A percentile compares a stretch with the other conserved stretches of the same genome.
Evolutionary conservation across 345 rosid species (phyloP).

Genomic region (Pistacia atlantica): DNA sequence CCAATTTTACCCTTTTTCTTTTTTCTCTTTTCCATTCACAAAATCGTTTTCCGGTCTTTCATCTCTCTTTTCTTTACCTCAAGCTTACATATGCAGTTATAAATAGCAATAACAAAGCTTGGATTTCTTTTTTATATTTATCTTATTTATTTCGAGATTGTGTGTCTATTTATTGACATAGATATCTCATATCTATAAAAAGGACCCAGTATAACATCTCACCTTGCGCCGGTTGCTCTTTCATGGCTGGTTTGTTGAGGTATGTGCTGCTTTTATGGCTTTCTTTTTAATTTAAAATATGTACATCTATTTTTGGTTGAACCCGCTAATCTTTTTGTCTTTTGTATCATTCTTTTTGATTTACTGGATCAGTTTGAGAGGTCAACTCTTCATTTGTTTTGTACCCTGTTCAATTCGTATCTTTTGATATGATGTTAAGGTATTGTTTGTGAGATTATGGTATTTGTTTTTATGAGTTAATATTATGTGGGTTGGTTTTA

Average conservation of each 20-base stretch:
- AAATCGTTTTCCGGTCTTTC: not conserved
- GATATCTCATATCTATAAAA: constrained; percentile 16
- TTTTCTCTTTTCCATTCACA: not conserved
- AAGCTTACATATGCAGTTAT: constrained; percentile 12
- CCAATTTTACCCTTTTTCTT: constrained; percentile 9
- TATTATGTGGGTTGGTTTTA: constrained; percentile 18
- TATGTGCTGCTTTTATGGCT: constrained; percentile 12
- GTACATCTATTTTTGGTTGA: not conserved
- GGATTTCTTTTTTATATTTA: constrained; percentile 5
- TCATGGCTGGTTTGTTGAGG: constrained; percentile 33
- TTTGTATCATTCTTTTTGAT: not conserved
- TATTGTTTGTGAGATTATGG: constrained; percentile 16
- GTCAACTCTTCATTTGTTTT: constrained; percentile 8
- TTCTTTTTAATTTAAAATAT: not conserved
- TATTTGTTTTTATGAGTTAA: constrained; percentile 12
- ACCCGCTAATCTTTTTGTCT: not conserved
- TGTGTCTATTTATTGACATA: constrained; percentile 4
- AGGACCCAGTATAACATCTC: constrained; percentile 19
- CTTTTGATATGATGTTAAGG: not conserved
- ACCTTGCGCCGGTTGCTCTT: constrained; percentile 5
- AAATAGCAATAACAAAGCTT: constrained; percentile 11
- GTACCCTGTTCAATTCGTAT: not conserved
- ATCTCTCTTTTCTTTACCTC: not conserved
- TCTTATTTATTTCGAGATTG: not conserved
- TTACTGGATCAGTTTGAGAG: constrained; percentile 6